phyloP scores from a whole-genome alignment of 768 basidiomycete species.

The Psilocybe cubensis region DNA sequence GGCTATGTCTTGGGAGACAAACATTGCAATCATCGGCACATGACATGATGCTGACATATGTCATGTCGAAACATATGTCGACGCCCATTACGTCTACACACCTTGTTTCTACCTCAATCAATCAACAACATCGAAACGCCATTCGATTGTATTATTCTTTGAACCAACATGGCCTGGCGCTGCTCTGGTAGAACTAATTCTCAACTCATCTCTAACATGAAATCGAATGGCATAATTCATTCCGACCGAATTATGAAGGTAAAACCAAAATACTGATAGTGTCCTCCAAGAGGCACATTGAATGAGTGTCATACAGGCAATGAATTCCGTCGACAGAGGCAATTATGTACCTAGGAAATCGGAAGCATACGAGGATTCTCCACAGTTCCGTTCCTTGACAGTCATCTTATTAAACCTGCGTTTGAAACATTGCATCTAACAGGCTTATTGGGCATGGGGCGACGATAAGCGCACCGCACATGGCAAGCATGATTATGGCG shows the following conservation, averaged over 20 bases:
- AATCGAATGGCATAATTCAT: slow-evolving; percentile 52
- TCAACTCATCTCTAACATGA: slow-evolving; percentile 76
- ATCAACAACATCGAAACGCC: too few species aligned
- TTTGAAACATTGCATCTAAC: slow-evolving; percentile 1
- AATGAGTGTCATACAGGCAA: slow-evolving; percentile 49
- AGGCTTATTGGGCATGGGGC: slow-evolving; percentile 83
- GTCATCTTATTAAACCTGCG: neutral
- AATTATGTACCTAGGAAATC: slow-evolving; percentile 58
- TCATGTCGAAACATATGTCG: too few species aligned
- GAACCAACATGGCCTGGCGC: slow-evolving; percentile 81
- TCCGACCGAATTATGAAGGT: slow-evolving; percentile 62
- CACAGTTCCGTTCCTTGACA: slow-evolving; percentile 54
- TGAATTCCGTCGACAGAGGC: slow-evolving; percentile 69
- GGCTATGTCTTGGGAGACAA: too few species aligned
- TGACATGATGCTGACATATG: too few species aligned
- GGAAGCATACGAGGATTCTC: slow-evolving; percentile 79
- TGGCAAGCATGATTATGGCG: slow-evolving; percentile 52
- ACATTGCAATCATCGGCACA: too few species aligned
- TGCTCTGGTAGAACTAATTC: slow-evolving; percentile 70
- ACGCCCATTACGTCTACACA: too few species aligned
- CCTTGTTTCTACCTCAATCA: too few species aligned
- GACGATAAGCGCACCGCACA: slow-evolving; percentile 96
- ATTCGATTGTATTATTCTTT: too few species aligned
- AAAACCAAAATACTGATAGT: slow-evolving; percentile 20
- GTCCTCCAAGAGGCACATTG: neutral